A percentile compares a stretch with the other conserved stretches of the same genome.
These are phyloP conservation scores for Globisporangium cystogenes DNA, from an alignment of 352 stramenopile genomes.

Conservation along the genomic window DNA sequence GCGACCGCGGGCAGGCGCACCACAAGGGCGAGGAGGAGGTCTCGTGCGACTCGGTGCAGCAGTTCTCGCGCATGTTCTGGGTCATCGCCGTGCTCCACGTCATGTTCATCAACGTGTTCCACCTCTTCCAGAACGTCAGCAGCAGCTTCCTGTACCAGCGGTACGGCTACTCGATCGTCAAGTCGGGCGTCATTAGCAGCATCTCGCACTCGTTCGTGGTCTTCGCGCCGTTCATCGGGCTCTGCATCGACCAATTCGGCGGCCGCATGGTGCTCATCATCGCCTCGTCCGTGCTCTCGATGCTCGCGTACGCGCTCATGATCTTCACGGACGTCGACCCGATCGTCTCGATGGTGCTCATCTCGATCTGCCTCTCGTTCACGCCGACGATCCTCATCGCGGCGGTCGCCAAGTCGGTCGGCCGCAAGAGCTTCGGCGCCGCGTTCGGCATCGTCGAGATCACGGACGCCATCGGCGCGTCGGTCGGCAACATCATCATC, in stretches of 20 bases:
- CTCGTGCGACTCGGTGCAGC: slow-evolving; percentile 57
- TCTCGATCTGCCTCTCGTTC: slow-evolving; percentile 82
- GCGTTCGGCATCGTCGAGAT: slow-evolving; percentile 89
- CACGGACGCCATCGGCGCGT: slow-evolving; percentile 72
- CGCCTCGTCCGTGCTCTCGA: slow-evolving; percentile 54
- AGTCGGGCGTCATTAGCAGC: slow-evolving; percentile 79
- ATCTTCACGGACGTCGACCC: slow-evolving; percentile 77
- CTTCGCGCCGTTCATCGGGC: slow-evolving; percentile 84
- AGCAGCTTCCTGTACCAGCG: slow-evolving; percentile 83
- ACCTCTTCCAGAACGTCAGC: slow-evolving; percentile 90
- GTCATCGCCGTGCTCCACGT: slow-evolving; percentile 80
- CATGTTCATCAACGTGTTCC: slow-evolving; percentile 89
- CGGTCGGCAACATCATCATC: slow-evolving; percentile 80
- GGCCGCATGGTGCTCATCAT: slow-evolving; percentile 82
- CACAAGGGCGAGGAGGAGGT: slow-evolving; percentile 13
- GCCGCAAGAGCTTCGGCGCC: slow-evolving; percentile 66
- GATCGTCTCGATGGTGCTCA: slow-evolving; percentile 83
- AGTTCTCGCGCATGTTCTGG: slow-evolving; percentile 87
- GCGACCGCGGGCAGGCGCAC: neutral
- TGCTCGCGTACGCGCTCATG: slow-evolving; percentile 80
- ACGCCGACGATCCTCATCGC: slow-evolving; percentile 88
- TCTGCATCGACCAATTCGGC: slow-evolving; percentile 86
- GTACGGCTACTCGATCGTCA: slow-evolving; percentile 82
- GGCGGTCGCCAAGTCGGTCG: slow-evolving; percentile 74
- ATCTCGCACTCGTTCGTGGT: slow-evolving; percentile 78